phyloP scores from a whole-genome alignment of 768 basidiomycete species.

The Leccinum fibrillosum region DNA sequence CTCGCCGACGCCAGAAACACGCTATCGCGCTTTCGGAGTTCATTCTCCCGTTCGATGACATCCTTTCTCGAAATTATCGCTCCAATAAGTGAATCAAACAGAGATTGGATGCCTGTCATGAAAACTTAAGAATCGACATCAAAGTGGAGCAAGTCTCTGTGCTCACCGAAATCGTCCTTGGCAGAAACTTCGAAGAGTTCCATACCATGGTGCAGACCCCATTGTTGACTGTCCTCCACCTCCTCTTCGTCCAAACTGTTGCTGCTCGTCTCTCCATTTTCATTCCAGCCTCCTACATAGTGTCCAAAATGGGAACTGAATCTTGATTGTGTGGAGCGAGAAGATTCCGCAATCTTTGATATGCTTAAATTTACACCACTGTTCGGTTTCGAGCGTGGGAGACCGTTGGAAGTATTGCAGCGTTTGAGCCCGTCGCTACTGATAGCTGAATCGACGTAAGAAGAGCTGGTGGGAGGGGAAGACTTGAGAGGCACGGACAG shows the following conservation, averaged over 20 bases:
- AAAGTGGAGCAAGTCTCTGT: neutral
- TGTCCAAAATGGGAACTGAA: constrained; percentile 57
- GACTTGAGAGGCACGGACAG: constrained; percentile 42
- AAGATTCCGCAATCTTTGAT: constrained; percentile 37
- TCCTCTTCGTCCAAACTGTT: constrained; percentile 69
- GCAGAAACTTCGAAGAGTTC: constrained; percentile 90
- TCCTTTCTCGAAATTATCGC: constrained; percentile 79
- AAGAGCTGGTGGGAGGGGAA: constrained; percentile 54
- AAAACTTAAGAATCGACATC: constrained; percentile 13
- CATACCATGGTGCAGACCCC: constrained; percentile 81
- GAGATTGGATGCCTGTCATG: constrained; percentile 64
- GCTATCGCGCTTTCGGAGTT: constrained; percentile 77
- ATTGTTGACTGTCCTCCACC: constrained; percentile 52
- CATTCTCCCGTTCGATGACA: constrained; percentile 77
- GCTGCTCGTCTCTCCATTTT: constrained; percentile 57
- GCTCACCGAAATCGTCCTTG: constrained; percentile 76
- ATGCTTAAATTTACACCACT: constrained; percentile 31
- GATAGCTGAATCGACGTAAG: constrained; percentile 60
- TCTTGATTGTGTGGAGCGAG: constrained; percentile 48
- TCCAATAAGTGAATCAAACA: constrained; percentile 78
- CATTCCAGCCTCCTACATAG: constrained; percentile 51
- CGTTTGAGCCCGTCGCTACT: constrained; percentile 51
- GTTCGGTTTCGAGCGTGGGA: constrained; percentile 50
- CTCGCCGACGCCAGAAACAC: constrained; percentile 65
- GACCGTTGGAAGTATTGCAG: constrained; percentile 46